Base-by-base conservation (phyloP, 2,329 filamentous ascomycete genomes). In the Zymoseptoria brevis region DNA sequence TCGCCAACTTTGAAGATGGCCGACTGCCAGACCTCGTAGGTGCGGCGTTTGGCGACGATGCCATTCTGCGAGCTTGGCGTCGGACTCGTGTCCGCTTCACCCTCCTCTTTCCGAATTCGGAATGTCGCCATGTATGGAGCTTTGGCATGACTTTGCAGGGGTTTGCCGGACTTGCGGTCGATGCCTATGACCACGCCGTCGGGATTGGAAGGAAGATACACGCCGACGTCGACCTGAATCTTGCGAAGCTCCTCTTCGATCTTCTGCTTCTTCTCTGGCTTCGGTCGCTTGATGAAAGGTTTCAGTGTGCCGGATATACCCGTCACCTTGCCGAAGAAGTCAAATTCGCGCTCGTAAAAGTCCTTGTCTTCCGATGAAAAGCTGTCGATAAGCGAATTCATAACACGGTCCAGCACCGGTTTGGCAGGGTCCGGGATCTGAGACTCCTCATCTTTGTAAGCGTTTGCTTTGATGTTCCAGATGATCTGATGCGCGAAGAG, bases 391-490 rank as follows among this genome's bases (percentile, higher is more conserved):
- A 99, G 85, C 67, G 87, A 87, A 26, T 82, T 81, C 85, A 90
- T 95, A 65, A 99, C 94, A 57, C 86, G 85, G 75, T 99, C 95
- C 2, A 99, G 82, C 0, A 88, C 94, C 2, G 94, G 93, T 72
- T 99, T 99, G 70, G 96, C 88, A 3, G 86, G 83, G 74, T 99
- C 94, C 19, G 94, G 92, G 82, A 96, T 83, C 68, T 88, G 85
- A 13, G 88, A 92, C 66, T 96, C 90, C 68, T 99, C 93, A 65
- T 99, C 95, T 74, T 96, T 99, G 81, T 89, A 99, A 1, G 92
- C 89, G 73, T 99, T 99, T 30, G 94, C 94, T 74, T 97, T 99
- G 88, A 99, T 99, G 73, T 99, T 99, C 94, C 95, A 99, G 71
- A 99, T 99, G 66, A 99, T 97, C 70, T 99, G 94, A 73, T 99